A percentile compares a stretch with the other conserved stretches of the same genome.
Evolutionary conservation across 2,329 filamentous ascomycete genomes (phyloP).

Genomic region (Paracamarosporium sp.): DNA sequence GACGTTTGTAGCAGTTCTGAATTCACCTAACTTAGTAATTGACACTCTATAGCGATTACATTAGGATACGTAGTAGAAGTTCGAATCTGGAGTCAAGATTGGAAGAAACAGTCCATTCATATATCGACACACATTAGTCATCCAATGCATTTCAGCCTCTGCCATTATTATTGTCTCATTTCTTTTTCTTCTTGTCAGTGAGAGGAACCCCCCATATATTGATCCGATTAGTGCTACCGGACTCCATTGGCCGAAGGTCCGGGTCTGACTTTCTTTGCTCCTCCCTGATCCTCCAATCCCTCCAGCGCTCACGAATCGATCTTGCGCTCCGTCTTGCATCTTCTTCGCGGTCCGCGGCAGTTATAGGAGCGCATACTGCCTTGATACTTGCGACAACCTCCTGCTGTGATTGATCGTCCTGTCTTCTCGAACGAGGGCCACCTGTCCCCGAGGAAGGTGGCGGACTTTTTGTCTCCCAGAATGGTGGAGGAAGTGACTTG

Average conservation of each 20-base stretch:
- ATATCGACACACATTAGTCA: neutral
- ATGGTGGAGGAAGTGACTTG: slow-evolving; percentile 23
- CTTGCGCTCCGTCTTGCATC: slow-evolving; percentile 20
- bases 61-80: too few relatives aligned
- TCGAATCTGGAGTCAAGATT: too few relatives aligned
- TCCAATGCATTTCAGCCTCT: neutral
- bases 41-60: too few relatives aligned
- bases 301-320: slow-evolving; percentile 24
- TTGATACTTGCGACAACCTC: slow-evolving; percentile 20
- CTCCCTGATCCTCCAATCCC: slow-evolving; percentile 18
- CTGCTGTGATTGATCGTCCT: slow-evolving; percentile 7
- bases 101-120: too few relatives aligned
- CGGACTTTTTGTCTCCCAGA: slow-evolving; percentile 21
- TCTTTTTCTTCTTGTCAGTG: neutral
- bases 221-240: slow-evolving; percentile 19
- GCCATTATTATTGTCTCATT: neutral
- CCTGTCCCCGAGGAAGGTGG: slow-evolving; percentile 18
- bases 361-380: slow-evolving; percentile 23
- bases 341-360: slow-evolving; percentile 21
- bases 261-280: slow-evolving; percentile 16
- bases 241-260: slow-evolving; percentile 22
- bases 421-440: neutral
- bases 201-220: slow-evolving; percentile 9
- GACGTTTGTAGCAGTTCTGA: too few relatives aligned
- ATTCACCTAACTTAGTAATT: too few relatives aligned